phyloP scores from a whole-genome alignment of 257 asterid species.

The Ilex aquifolium region DNA sequence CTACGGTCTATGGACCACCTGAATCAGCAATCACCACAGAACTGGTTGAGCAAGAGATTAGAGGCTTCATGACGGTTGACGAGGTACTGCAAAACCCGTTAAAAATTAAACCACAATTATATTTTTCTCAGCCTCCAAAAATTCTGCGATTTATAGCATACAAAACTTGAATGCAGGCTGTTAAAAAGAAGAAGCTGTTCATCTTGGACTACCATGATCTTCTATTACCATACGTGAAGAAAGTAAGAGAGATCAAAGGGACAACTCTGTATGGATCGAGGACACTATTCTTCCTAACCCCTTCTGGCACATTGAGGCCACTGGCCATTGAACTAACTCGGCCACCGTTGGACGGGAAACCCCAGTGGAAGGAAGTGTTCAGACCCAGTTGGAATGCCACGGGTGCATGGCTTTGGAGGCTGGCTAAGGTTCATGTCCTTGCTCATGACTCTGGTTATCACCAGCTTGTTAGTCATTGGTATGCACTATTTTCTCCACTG shows the following conservation, averaged over 20 bases:
- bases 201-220: constrained; percentile 68
- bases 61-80: constrained; percentile 43
- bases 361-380: constrained; percentile 58
- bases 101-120: not conserved
- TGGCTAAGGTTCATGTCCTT: constrained; percentile 65
- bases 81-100: constrained; percentile 36
- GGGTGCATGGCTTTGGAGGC: constrained; percentile 65
- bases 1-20: constrained; percentile 61
- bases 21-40: constrained; percentile 60
- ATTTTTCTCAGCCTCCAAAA: not conserved
- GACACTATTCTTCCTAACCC: constrained; percentile 53
- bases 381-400: constrained; percentile 45
- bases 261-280: constrained; percentile 74
- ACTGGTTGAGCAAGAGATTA: constrained; percentile 39
- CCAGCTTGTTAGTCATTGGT: constrained; percentile 77
- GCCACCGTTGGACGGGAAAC: constrained; percentile 52
- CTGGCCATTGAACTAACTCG: constrained; percentile 69
- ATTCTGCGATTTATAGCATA: not conserved
- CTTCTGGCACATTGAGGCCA: constrained; percentile 46
- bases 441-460: constrained; percentile 80
- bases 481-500: constrained; percentile 5
- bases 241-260: constrained; percentile 48
- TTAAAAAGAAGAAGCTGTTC: constrained; percentile 60
- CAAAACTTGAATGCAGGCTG: constrained; percentile 34
- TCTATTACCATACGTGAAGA: constrained; percentile 55